Base-by-base conservation (phyloP, 169 alveolate genomes). In the Sarcocystis neurona region DNA sequence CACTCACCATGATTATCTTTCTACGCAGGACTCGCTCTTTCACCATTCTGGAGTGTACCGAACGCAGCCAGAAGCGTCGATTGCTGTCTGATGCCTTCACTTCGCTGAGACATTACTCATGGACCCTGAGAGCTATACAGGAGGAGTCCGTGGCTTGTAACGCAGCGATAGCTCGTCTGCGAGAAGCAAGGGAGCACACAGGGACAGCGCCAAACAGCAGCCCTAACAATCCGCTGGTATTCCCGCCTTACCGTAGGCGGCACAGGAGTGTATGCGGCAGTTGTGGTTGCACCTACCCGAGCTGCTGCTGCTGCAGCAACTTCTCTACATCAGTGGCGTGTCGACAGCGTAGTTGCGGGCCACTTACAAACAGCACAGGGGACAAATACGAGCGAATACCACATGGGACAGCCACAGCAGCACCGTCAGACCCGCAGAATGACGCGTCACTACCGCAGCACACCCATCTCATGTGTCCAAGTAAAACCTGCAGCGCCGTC, bases 1-100 rank as follows among this genome's bases (percentile, higher is more conserved):
- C n/a, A n/a, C n/a, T n/a, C n/a, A n/a, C n/a, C n/a, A n/a, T n/a
- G n/a, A n/a, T n/a, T n/a, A n/a, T n/a, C n/a, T n/a, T n/a, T n/a
- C n/a, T 63, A 37, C 44, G 32, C 56, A 72, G 82, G 53, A 47
- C 34, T 10, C 15, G 27, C 32, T 48, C 43, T 2, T 39, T 72
- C 58, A 72, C 46, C 58, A 39, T 39, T 6, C 32, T 72, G 82
- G 56, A 72, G 39, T 72, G 82, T 37, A 47, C 41, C 34, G 15
- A 39, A 23, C 47, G 58, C 5, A 37, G 82, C 27, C 82, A 72
- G 8, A 72, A 56, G 18, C 82, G 82, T 8, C 82, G 82, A 2
- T 18, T 72, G 56, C 34, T 39, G 53, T 37, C 82, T 4, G 82
- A 72, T 53, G 82, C 82, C 50, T 72, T 72, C 56, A 39, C 82